A percentile compares a stretch with the other conserved stretches of the same genome.
Conservation (phyloP, 1,139 yeast genomes). For the Spathaspora jeffriesii region DNA sequence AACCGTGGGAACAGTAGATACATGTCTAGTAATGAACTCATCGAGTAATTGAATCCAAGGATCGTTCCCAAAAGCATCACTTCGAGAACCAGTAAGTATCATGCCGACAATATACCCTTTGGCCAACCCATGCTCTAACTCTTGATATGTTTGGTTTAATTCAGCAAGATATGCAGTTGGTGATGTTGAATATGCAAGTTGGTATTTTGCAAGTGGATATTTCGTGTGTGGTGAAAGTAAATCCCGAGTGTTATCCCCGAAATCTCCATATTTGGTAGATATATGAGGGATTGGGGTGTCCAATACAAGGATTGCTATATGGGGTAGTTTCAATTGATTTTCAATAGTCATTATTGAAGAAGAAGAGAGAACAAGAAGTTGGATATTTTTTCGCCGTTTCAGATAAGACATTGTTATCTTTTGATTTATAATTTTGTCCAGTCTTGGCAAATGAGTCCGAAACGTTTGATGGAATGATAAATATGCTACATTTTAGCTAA, state of each 20-base stretch:
- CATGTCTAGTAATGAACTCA: slow-evolving; percentile 37
- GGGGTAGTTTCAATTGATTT: slow-evolving; percentile 11
- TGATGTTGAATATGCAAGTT: slow-evolving; percentile 25
- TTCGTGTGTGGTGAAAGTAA: slow-evolving; percentile 22
- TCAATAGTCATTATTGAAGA: slow-evolving; percentile 7
- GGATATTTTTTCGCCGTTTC: not conserved
- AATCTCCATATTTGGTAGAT: slow-evolving; percentile 44
- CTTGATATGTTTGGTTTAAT: slow-evolving; percentile 4
- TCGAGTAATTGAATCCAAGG: slow-evolving; percentile 56
- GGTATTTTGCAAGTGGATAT: slow-evolving; percentile 35
- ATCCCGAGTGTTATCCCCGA: slow-evolving; percentile 47
- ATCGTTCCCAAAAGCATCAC: slow-evolving; percentile 54
- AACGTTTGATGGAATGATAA: too few species aligned
- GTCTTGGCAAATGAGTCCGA: not conserved
- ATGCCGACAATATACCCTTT: slow-evolving; percentile 42
- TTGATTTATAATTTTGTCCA: too few species aligned
- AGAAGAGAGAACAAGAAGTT: not conserved
- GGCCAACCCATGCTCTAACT: slow-evolving; percentile 20
- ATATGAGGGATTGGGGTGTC: slow-evolving; percentile 41
- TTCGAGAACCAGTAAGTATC: slow-evolving; percentile 66
- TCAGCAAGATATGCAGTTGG: slow-evolving; percentile 5
- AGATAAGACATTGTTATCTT: not conserved
- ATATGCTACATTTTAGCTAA: too few species aligned
- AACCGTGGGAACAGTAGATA: slow-evolving; percentile 43
- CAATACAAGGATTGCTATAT: slow-evolving; percentile 47